These are phyloP conservation scores for Metschnikowia gruessii DNA, from an alignment of 805 yeast species.

Conservation along the genomic window DNA sequence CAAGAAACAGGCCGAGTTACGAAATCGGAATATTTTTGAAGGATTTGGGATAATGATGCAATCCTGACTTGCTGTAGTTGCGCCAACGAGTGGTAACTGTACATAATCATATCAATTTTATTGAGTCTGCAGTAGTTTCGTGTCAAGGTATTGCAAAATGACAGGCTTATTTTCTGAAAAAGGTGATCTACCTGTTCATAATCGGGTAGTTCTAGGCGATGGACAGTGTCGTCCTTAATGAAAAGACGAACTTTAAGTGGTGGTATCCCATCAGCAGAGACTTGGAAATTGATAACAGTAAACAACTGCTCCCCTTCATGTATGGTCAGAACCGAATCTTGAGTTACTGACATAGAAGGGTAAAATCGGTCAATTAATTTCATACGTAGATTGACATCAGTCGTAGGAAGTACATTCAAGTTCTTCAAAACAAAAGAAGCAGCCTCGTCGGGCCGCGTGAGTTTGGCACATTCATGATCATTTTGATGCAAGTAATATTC, in stretches of 20 bases:
- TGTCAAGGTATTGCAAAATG: conserved; percentile 21
- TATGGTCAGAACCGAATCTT: not conserved
- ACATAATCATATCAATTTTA: conserved; percentile 31
- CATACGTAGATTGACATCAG: conserved; percentile 31
- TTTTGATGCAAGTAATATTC: conserved; percentile 19
- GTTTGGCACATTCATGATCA: conserved; percentile 13
- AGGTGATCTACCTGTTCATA: conserved; percentile 3
- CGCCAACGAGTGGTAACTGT: conserved; percentile 33
- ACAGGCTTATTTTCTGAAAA: conserved; percentile 15
- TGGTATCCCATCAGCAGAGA: conserved; percentile 10
- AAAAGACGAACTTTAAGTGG: conserved; percentile 7
- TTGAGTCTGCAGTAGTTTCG: conserved; percentile 24
- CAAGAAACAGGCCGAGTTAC: conserved; percentile 16
- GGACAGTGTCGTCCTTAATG: conserved; percentile 11
- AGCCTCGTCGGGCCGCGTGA: conserved; percentile 14
- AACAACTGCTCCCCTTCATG: conserved; percentile 2
- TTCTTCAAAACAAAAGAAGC: conserved; percentile 21
- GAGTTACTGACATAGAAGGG: conserved; percentile 24
- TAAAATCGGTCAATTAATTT: conserved; percentile 26
- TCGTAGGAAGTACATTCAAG: conserved; percentile 36
- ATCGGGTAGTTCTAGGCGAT: conserved; percentile 6
- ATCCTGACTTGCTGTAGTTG: conserved; percentile 24
- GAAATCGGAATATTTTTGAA: conserved; percentile 18
- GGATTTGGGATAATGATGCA: conserved; percentile 21
- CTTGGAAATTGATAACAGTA: conserved; percentile 4